Conservation (phyloP, 495 filamentous ascomycete species). For the Penicillium psychrofluorescens region DNA sequence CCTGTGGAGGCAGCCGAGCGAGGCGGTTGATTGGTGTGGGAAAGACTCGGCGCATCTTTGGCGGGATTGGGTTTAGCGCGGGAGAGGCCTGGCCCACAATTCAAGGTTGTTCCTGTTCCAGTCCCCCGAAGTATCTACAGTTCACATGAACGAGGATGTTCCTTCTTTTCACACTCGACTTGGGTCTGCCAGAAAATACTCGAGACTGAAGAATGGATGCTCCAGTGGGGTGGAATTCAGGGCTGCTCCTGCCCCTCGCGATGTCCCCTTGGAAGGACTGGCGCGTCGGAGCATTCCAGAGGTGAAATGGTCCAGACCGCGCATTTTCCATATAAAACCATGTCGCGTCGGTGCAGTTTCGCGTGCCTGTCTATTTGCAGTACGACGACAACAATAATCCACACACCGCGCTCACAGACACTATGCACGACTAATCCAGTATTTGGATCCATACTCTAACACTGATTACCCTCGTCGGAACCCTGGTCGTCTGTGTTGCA, state of each 20-base stretch:
- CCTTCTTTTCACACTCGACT: no score
- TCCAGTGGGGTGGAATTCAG: slow-evolving; percentile 18
- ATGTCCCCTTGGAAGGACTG: slow-evolving; percentile 8
- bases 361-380: neutral
- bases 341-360: slow-evolving; percentile 5
- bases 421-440: neutral
- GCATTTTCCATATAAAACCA: slow-evolving; percentile 9
- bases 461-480: no score
- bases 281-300: slow-evolving; percentile 16
- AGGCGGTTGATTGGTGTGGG: slow-evolving; percentile 5
- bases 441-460: neutral
- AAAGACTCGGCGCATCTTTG: slow-evolving; percentile 12
- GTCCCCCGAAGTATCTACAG: no score
- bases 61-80: slow-evolving; percentile 9
- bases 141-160: no score
- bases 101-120: no score
- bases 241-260: slow-evolving; percentile 16
- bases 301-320: slow-evolving; percentile 6
- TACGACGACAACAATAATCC: slow-evolving; percentile 1
- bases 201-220: neutral
- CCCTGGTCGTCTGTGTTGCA: no score
- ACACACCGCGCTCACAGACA: neutral
- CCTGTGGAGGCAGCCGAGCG: neutral
- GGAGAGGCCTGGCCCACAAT: no score
- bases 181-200: neutral